These are phyloP conservation scores for Salix koriyanagi DNA, from an alignment of 345 rosid genomes.

Conservation along the genomic window DNA sequence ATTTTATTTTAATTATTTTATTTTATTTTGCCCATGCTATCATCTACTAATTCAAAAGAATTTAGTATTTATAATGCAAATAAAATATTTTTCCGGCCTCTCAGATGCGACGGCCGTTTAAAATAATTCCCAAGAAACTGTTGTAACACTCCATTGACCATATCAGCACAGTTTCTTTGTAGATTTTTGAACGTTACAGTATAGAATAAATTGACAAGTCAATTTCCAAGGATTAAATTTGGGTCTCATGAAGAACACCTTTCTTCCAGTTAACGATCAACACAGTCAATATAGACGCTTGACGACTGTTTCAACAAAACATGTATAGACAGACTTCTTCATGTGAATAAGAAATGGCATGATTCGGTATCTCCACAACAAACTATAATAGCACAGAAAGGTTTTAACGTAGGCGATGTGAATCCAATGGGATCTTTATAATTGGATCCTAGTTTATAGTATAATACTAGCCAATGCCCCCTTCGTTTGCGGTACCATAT, in stretches of 20 bases:
- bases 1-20: too few relatives aligned
- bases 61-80: too few relatives aligned
- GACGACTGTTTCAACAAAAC: neutral
- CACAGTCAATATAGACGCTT: neutral
- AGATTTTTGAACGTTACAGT: neutral
- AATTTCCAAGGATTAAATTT: neutral
- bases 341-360: neutral
- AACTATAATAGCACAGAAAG: neutral
- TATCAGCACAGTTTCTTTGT: neutral
- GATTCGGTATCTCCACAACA: neutral
- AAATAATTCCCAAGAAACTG: neutral
- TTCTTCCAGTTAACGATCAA: neutral
- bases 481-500: accelerated
- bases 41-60: too few relatives aligned
- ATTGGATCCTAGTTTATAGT: too few relatives aligned
- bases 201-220: neutral
- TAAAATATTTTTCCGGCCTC: neutral
- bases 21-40: too few relatives aligned
- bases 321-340: neutral
- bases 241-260: neutral
- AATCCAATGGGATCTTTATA: too few relatives aligned
- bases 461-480: too few relatives aligned
- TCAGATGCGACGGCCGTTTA: neutral
- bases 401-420: neutral
- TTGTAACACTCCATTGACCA: too few relatives aligned